Conservation (phyloP, 202 grass and related monocot species). For the Schoenoplectus tabernaemontani region DNA sequence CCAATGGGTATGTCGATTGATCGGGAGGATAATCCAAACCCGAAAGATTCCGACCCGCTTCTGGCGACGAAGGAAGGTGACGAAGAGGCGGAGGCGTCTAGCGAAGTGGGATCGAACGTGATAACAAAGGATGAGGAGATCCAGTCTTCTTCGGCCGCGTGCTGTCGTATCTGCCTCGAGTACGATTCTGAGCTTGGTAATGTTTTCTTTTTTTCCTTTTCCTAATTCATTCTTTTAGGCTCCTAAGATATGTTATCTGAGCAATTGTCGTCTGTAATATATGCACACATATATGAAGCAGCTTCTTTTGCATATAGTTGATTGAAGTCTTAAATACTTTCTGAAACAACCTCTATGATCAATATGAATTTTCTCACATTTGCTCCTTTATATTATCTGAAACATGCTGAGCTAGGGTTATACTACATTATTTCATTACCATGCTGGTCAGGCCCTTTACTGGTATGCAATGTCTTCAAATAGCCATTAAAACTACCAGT, state of each 20-base stretch:
- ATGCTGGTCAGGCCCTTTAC: neutral
- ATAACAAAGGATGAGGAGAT: conserved; percentile 49
- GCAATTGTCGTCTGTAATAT: neutral
- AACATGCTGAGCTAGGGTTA: neutral
- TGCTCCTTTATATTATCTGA: neutral
- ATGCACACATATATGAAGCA: neutral
- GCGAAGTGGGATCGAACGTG: conserved; percentile 9
- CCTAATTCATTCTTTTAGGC: neutral
- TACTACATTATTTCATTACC: neutral
- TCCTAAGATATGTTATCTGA: neutral
- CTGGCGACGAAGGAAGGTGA: conserved; percentile 17
- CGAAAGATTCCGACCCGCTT: conserved; percentile 29
- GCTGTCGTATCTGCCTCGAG: conserved; percentile 83
- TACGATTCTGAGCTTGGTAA: conserved; percentile 51
- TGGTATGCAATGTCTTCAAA: neutral
- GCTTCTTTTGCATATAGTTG: no score
- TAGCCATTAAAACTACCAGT: neutral
- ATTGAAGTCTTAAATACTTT: no score
- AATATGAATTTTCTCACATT: neutral
- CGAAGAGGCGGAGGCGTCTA: neutral
- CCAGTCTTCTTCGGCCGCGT: conserved; percentile 47
- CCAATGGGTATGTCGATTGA: conserved; percentile 10
- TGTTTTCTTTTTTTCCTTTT: neutral
- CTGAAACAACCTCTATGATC: neutral
- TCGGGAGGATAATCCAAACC: conserved; percentile 22